phyloP scores from a whole-genome alignment of 306 rosid species.

The Medicago arabica region DNA sequence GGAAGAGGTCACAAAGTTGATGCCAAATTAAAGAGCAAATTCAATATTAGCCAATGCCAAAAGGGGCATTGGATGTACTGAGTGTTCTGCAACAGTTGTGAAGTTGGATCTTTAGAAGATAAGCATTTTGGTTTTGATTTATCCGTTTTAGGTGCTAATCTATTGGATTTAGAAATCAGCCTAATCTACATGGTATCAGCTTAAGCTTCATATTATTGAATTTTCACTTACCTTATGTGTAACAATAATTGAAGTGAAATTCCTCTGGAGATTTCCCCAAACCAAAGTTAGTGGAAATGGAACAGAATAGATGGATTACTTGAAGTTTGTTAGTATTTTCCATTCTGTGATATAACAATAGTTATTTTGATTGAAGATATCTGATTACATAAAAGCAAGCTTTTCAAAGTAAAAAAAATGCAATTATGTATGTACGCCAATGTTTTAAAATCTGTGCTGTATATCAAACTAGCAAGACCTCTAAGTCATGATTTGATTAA shows the following conservation, averaged over 20 bases:
- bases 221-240: neutral
- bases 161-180: neutral
- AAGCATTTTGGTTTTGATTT: slow-evolving; percentile 13
- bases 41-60: slow-evolving; percentile 54
- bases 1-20: slow-evolving; percentile 75
- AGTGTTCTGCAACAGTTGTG: slow-evolving; percentile 62
- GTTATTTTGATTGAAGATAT: slow-evolving; percentile 25
- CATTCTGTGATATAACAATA: slow-evolving; percentile 1
- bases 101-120: slow-evolving; percentile 5
- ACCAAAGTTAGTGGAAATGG: slow-evolving; percentile 24
- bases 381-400: slow-evolving; percentile 11
- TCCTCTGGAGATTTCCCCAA: neutral
- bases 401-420: slow-evolving; percentile 24
- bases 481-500: slow-evolving; percentile 16
- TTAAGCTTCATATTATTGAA: neutral
- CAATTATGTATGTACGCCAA: slow-evolving; percentile 18
- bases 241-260: slow-evolving; percentile 13
- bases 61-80: slow-evolving; percentile 57
- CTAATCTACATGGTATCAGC: neutral
- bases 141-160: slow-evolving; percentile 4
- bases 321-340: slow-evolving; percentile 6
- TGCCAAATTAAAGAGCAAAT: slow-evolving; percentile 73
- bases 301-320: neutral
- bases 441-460: neutral
- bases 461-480: neutral